Evolutionary conservation across 495 filamentous ascomycete species (phyloP).

Genomic region (Xylaria sp.): DNA sequence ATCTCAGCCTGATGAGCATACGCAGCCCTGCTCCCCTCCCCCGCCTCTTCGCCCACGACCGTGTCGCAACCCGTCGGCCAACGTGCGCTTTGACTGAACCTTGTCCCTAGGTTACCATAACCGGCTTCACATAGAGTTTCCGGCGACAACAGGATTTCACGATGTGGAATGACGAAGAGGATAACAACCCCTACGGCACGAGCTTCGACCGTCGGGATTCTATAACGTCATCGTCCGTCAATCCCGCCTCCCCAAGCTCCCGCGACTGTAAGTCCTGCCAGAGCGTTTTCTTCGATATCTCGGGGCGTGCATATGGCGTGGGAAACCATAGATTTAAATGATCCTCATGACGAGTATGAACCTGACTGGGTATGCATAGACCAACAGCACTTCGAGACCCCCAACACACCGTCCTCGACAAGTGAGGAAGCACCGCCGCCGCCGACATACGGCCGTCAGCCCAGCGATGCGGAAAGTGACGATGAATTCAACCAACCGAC

Average conservation of each 20-base stretch:
- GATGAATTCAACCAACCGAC: constrained; percentile 66
- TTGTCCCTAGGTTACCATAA: not conserved
- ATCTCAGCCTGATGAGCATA: constrained; percentile 8
- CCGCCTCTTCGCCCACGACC: constrained; percentile 28
- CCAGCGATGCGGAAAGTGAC: constrained; percentile 45
- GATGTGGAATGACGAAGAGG: constrained; percentile 90
- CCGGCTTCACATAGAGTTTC: not conserved
- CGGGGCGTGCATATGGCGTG: constrained; percentile 39
- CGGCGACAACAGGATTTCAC: constrained; percentile 31
- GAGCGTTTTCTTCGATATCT: constrained; percentile 17
- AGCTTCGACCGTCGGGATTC: constrained; percentile 86
- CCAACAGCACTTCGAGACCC: constrained; percentile 47
- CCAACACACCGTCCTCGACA: constrained; percentile 52
- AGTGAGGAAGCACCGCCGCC: constrained; percentile 48
- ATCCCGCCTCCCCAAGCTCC: constrained; percentile 67
- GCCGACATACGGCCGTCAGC: constrained; percentile 38
- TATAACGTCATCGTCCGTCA: constrained; percentile 71
- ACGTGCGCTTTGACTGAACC: constrained; percentile 4
- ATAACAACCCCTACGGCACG: constrained; percentile 87
- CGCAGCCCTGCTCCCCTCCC: constrained; percentile 31
- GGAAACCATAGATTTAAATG: constrained; percentile 41
- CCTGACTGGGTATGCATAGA: constrained; percentile 55
- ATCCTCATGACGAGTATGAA: constrained; percentile 47
- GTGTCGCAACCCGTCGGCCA: constrained; percentile 8
- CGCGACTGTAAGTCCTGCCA: constrained; percentile 52